Evolutionary conservation across 805 yeast genomes (phyloP).

Genomic region (Suhomyces sp.): DNA sequence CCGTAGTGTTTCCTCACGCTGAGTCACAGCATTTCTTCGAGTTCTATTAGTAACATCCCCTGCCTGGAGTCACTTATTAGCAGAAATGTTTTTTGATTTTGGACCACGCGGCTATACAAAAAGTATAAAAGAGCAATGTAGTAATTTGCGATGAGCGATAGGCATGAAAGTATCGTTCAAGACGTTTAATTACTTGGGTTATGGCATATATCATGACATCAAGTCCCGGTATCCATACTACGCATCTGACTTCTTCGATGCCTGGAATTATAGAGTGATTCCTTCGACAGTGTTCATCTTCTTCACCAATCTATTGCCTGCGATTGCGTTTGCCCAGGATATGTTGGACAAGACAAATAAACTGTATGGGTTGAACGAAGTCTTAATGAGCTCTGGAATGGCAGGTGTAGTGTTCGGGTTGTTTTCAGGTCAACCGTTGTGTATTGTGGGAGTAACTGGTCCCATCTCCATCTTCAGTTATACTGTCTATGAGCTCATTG

Average conservation of each 20-base stretch:
- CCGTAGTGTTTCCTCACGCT: no score
- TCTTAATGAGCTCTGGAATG: slow-evolving; percentile 75
- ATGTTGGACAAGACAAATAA: slow-evolving; percentile 90
- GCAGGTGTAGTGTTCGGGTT: slow-evolving; percentile 89
- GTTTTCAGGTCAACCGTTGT: slow-evolving; percentile 85
- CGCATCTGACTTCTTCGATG: slow-evolving; percentile 76
- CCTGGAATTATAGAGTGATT: slow-evolving; percentile 77
- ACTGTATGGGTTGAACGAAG: slow-evolving; percentile 89
- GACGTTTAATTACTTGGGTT: slow-evolving; percentile 25
- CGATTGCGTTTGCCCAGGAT: slow-evolving; percentile 94
- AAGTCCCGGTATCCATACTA: slow-evolving; percentile 61
- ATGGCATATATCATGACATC: slow-evolving; percentile 56
- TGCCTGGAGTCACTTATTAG: not conserved
- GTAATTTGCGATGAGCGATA: not conserved
- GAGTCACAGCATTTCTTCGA: no score
- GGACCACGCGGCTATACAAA: not conserved
- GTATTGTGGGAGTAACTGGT: slow-evolving; percentile 96
- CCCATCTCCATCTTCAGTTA: slow-evolving; percentile 91
- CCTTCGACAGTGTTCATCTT: slow-evolving; percentile 82
- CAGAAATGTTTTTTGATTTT: no score
- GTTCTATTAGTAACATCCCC: not conserved
- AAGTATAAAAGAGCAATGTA: not conserved
- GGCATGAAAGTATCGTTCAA: slow-evolving; percentile 8
- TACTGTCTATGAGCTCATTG: slow-evolving; percentile 74
- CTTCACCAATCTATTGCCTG: slow-evolving; percentile 89